Evolutionary conservation across 78 protist genomes (phyloP), one percentile per base, ranked within the genome.

Genomic region (Dictyostelium intermedium): DNA sequence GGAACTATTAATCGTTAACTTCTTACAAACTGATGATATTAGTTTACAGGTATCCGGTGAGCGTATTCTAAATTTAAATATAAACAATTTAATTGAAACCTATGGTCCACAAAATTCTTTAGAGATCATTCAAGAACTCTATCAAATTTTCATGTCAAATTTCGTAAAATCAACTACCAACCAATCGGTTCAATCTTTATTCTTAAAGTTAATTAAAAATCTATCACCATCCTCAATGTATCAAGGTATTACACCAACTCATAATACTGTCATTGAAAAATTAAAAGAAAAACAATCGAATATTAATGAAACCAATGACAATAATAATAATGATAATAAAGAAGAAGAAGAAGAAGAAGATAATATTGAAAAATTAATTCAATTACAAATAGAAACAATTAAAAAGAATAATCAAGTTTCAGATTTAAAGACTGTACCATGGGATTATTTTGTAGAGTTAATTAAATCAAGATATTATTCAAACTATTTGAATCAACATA

Each of bases 11-110:
- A 89, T 89, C 6, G 56, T 47, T 9, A 80, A 89, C 25, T 89
- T 89, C 56, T 25, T 89, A 13, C 94, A 89, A 80, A 89, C 87
- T n/a, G 94, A 89, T 69, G 94, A 89, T 50, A 89, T 89, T 34
- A 61, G 86, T 25, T 47, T 89, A 20, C 94, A 89, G 27, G 74
- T 89, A 2, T 47, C 87, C 1, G 94, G 87, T 34, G 94, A 89
- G 50, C 50, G 94, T 32, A 89, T 89, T 5, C 27, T 89, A 6
- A 89, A 89, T 69, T 60, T 89, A 1, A 43, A 45, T 5, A 30
- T 89, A 0, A 89, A 89, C 14, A 16, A 27, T 14, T n/a, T 89
- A 18, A 89, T 89, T 13, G 94, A 89, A 34, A 47, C 66, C 1
- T 20, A 89, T 30, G 74, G 82, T 6, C 23, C 60, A 10, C 25